Percentiles rank a stretch among this genome's conserved stretches.
These are phyloP conservation scores for Coemansia sp. DNA, from an alignment of 192 early-diverging fungal genomes.

Conservation along the genomic window DNA sequence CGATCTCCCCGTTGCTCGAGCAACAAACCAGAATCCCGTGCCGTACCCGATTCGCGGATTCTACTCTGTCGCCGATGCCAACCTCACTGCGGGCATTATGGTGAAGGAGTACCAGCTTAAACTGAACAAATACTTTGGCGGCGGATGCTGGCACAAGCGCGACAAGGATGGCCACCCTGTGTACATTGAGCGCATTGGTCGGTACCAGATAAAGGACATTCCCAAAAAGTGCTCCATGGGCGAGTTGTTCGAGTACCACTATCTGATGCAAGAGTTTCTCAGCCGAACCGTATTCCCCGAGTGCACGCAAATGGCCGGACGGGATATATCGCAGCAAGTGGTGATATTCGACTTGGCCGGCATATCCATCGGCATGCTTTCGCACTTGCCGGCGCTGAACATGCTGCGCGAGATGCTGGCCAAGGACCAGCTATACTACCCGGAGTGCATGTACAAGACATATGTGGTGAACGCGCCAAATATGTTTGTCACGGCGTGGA, in stretches of 20 bases:
- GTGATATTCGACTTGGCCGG: slow-evolving; percentile 91
- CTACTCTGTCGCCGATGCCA: slow-evolving; percentile 60
- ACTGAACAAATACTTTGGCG: slow-evolving; percentile 65
- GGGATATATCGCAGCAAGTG: slow-evolving; percentile 73
- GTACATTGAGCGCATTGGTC: slow-evolving; percentile 88
- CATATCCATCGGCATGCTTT: slow-evolving; percentile 68
- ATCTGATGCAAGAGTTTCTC: slow-evolving; percentile 68
- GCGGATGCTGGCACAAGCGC: slow-evolving; percentile 76
- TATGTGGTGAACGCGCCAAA: slow-evolving; percentile 92
- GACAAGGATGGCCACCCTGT: slow-evolving; percentile 88
- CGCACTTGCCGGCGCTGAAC: slow-evolving; percentile 64
- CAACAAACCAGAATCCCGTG: slow-evolving; percentile 57
- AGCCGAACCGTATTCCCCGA: slow-evolving; percentile 71
- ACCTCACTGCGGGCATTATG: slow-evolving; percentile 56
- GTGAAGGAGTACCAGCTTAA: slow-evolving; percentile 65
- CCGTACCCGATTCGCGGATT: slow-evolving; percentile 69
- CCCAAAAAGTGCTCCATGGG: slow-evolving; percentile 58
- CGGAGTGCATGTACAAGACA: slow-evolving; percentile 87
- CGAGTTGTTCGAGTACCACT: slow-evolving; percentile 66
- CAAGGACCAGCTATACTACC: slow-evolving; percentile 92
- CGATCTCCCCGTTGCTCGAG: slow-evolving; percentile 56
- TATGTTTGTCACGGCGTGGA: slow-evolving; percentile 83
- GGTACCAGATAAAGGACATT: slow-evolving; percentile 62
- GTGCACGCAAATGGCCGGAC: slow-evolving; percentile 66
- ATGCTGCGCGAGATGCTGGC: slow-evolving; percentile 71